These are phyloP conservation scores for Euphorbia celastroides DNA, from an alignment of 441 rosid species.

Conservation along the genomic window DNA sequence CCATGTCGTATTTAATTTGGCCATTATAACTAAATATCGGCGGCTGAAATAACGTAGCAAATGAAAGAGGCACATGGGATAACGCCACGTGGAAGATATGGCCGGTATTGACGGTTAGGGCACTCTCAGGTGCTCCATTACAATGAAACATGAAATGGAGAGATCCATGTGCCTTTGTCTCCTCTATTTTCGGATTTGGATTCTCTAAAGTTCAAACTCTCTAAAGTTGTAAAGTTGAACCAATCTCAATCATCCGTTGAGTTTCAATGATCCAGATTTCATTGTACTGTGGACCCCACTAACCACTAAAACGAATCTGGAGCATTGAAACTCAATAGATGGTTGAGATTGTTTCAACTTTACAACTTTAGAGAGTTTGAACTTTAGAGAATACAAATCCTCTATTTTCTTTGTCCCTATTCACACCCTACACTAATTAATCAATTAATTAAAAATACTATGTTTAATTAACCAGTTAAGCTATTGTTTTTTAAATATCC, in stretches of 20 bases:
- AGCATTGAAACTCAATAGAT: too few relatives aligned
- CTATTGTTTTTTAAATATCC: too few relatives aligned
- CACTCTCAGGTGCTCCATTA: slow-evolving; percentile 25
- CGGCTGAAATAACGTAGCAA: slow-evolving; percentile 18
- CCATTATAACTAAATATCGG: neutral
- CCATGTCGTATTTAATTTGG: neutral
- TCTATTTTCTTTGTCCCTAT: neutral
- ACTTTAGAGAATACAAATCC: too few relatives aligned
- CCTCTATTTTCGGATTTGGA: slow-evolving; percentile 13
- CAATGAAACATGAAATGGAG: slow-evolving; percentile 18
- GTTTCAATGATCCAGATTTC: too few relatives aligned
- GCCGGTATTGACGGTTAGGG: slow-evolving; percentile 37
- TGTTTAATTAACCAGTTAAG: neutral
- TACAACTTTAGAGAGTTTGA: too few relatives aligned
- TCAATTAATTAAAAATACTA: neutral
- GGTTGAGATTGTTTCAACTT: too few relatives aligned
- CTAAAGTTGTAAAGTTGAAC: too few relatives aligned
- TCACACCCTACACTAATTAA: neutral
- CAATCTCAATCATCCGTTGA: too few relatives aligned
- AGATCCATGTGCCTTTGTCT: slow-evolving; percentile 29
- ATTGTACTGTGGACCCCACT: too few relatives aligned
- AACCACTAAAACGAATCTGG: too few relatives aligned
- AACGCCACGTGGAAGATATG: slow-evolving; percentile 21
- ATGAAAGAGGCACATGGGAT: slow-evolving; percentile 15
- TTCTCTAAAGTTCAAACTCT: too few relatives aligned